Percentiles rank a stretch among this genome's conserved stretches.
phyloP scores from a whole-genome alignment of 2,329 filamentous ascomycete species.

The Microcyclospora tardicrescens region DNA sequence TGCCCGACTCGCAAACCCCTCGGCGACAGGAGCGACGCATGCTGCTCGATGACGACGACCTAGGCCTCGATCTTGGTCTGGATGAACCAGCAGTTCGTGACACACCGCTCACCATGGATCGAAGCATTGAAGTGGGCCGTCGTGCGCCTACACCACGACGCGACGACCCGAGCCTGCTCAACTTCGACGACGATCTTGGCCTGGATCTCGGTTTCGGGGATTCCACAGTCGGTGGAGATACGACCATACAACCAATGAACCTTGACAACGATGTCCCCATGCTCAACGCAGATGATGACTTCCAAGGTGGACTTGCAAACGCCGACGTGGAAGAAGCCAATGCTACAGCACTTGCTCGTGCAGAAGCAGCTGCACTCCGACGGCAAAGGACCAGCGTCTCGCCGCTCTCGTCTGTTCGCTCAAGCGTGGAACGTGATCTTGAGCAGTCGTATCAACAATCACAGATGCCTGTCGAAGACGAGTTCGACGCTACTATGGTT shows the following conservation, averaged over 20 bases:
- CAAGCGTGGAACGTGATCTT: constrained; percentile 46
- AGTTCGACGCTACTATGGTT: constrained; percentile 37
- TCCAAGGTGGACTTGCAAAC: constrained; percentile 28
- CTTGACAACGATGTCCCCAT: constrained; percentile 14
- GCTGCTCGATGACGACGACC: constrained; percentile 43
- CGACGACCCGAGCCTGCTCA: constrained; percentile 43
- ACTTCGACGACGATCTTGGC: constrained; percentile 48
- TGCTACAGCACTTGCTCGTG: constrained; percentile 23
- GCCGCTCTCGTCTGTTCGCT: constrained; percentile 41
- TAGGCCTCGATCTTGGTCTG: constrained; percentile 54
- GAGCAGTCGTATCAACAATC: constrained; percentile 42
- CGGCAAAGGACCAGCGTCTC: constrained; percentile 31
- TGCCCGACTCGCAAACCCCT: constrained; percentile 38
- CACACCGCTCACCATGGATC: constrained; percentile 15
- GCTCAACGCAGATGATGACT: constrained; percentile 21
- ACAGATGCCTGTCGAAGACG: constrained; percentile 29
- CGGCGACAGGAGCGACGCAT: constrained; percentile 10
- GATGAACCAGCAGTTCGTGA: constrained; percentile 26
- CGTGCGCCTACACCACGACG: constrained; percentile 53
- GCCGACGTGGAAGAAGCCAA: constrained; percentile 29
- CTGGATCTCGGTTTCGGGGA: constrained; percentile 32
- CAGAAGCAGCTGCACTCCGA: constrained; percentile 28
- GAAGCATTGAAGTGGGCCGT: constrained; percentile 78
- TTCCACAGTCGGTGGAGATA: constrained; percentile 15
- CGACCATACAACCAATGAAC: constrained; percentile 6